Percentiles rank a stretch among this genome's conserved stretches.
Conservation (phyloP, 31 red algal species). For the Pterothamnion heteromorphum region DNA sequence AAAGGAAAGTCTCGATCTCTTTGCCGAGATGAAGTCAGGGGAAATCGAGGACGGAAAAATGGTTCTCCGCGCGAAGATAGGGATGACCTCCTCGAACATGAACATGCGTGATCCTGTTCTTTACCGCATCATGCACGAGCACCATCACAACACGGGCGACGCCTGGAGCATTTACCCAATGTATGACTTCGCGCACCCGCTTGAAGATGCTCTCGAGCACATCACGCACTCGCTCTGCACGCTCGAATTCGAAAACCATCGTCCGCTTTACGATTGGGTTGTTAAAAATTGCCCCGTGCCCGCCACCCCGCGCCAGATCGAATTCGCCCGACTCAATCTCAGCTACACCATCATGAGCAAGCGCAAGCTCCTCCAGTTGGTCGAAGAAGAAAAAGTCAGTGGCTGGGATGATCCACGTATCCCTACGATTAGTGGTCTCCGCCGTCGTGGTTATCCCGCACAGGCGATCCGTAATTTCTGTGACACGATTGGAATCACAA, state of each 20-base stretch:
- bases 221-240: constrained; percentile 96
- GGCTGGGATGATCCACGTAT: constrained; percentile 99
- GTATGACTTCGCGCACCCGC: constrained; percentile 98
- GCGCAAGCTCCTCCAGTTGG: constrained; percentile 86
- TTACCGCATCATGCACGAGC: constrained; percentile 73
- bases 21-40: constrained; percentile 83
- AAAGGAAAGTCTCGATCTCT: too few relatives aligned
- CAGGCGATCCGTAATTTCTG: constrained; percentile 51
- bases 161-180: constrained; percentile 96
- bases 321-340: constrained; percentile 95
- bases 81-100: constrained; percentile 90
- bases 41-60: constrained; percentile 65
- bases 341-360: constrained; percentile 89
- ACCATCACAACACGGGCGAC: constrained; percentile 74
- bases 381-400: constrained; percentile 72
- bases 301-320: too few relatives aligned
- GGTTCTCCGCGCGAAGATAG: constrained; percentile 93
- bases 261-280: constrained; percentile 92
- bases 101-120: constrained; percentile 92
- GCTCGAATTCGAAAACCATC: constrained; percentile 90
- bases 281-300: too few relatives aligned
- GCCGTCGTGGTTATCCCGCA: constrained; percentile 82
- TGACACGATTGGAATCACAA: not conserved
- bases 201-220: constrained; percentile 92
- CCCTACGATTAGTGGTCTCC: constrained; percentile 89